Percentiles rank a stretch among this genome's conserved stretches.
phyloP scores from a whole-genome alignment of 495 filamentous ascomycete species.

The Endocarpon pusillum region DNA sequence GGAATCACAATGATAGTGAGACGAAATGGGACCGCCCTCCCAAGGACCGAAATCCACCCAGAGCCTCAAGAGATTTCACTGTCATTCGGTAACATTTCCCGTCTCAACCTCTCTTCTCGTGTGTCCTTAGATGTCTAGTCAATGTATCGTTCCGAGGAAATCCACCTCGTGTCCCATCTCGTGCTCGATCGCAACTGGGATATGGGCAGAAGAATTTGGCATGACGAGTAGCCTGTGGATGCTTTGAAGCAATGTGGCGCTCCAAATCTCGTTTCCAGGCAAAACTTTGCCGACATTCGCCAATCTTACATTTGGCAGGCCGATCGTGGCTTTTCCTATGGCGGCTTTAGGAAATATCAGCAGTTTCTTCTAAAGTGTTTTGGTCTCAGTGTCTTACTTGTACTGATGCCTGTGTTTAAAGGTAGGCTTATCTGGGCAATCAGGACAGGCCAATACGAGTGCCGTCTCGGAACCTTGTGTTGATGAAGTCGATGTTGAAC shows the following conservation, averaged over 20 bases:
- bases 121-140: background rate
- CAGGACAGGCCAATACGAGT: too few relatives aligned
- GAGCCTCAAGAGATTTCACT: too few relatives aligned
- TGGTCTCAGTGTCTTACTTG: background rate
- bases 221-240: background rate
- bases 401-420: slow-evolving; percentile 1
- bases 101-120: background rate
- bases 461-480: background rate
- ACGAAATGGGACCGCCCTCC: background rate
- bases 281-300: background rate
- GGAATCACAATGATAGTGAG: slow-evolving; percentile 1
- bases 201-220: background rate
- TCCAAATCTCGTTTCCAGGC: background rate
- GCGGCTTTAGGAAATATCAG: background rate
- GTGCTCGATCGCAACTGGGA: background rate
- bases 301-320: background rate
- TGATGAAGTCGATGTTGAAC: background rate
- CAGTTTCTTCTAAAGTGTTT: background rate
- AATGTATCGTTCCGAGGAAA: slow-evolving; percentile 1
- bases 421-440: too few relatives aligned
- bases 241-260: background rate
- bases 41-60: background rate
- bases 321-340: background rate
- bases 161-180: background rate
- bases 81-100: too few relatives aligned